These are phyloP conservation scores for Niveomyces coronatus DNA, from an alignment of 2,329 filamentous ascomycete species.

Conservation along the genomic window DNA sequence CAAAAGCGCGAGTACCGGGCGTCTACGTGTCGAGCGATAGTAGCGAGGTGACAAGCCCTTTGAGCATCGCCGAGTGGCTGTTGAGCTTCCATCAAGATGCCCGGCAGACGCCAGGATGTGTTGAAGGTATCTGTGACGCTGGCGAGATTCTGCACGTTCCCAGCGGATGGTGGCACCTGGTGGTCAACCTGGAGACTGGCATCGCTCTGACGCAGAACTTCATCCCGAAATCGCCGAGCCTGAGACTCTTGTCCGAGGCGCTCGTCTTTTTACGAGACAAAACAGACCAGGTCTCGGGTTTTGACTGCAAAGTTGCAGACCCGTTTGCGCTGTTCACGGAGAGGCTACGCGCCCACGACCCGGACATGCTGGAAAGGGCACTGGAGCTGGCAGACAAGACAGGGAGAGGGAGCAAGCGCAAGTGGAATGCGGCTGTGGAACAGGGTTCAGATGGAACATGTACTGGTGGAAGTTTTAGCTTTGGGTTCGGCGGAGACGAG, in stretches of 20 bases:
- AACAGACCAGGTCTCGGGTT: slow-evolving; percentile 78
- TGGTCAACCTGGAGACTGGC: slow-evolving; percentile 75
- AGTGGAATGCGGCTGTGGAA: slow-evolving; percentile 69
- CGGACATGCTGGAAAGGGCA: slow-evolving; percentile 57
- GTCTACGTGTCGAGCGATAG: slow-evolving; percentile 84
- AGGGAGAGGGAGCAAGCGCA: slow-evolving; percentile 62
- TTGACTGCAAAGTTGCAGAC: slow-evolving; percentile 59
- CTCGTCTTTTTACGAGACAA: slow-evolving; percentile 74
- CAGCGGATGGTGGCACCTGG: slow-evolving; percentile 93
- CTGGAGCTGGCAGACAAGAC: slow-evolving; percentile 55
- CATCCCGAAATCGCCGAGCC: slow-evolving; percentile 52
- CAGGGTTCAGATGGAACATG: slow-evolving; percentile 23
- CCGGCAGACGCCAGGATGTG: slow-evolving; percentile 61
- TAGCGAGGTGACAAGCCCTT: slow-evolving; percentile 84
- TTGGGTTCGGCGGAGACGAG: slow-evolving; percentile 41
- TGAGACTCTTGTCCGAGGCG: slow-evolving; percentile 58
- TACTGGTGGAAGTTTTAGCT: slow-evolving; percentile 36
- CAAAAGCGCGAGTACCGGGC: slow-evolving; percentile 67
- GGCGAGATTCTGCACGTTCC: slow-evolving; percentile 91
- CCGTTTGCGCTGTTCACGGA: slow-evolving; percentile 67
- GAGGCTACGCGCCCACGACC: slow-evolving; percentile 51
- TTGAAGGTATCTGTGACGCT: slow-evolving; percentile 72
- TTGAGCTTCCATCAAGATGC: slow-evolving; percentile 82
- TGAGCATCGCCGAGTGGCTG: slow-evolving; percentile 96
- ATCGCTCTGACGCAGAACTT: slow-evolving; percentile 96